Evolutionary conservation across 2,329 filamentous ascomycete species (phyloP), one percentile per base, ranked within the genome.

Genomic region (Pseudocercospora pini-densiflorae): DNA sequence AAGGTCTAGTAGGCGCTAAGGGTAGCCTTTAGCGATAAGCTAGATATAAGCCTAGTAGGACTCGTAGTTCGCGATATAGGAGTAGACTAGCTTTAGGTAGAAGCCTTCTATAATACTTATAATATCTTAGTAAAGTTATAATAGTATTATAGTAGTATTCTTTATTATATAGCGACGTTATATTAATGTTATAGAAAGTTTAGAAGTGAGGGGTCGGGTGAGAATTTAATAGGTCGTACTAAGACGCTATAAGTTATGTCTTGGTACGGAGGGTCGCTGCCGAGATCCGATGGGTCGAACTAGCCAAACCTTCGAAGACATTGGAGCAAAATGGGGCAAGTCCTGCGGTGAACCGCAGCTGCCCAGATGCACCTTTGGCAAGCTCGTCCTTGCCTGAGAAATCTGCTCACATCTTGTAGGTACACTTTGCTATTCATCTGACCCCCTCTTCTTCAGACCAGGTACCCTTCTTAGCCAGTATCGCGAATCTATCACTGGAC

Each of bases 311-410:
- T 19, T 45, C 40, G 40, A 27, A 27, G 27, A n/a, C n/a, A n/a
- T n/a, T n/a, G 54, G 54, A n/a, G 54, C n/a, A 36, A 21, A 33
- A 29, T 19, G 31, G 27, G 27, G 27, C 27, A 36, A n/a, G 54
- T 21, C 29, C 54, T 54, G 31, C 33, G 19, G 7, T 59, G 40
- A 19, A 59, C 55, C 31, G 33, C 55, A 59, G n/a, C 55, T 59
- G 55, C 55, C 55, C 55, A 40, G 16, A n/a, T 19, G 21, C 33
- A 19, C 19, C 8, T 33, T 27, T 59, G 55, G 27, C 19, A 21
- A 19, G 57, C 57, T 14, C 21, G 51, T 54, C 24, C 51, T 31
- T 59, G 57, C 33, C 57, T 59, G 23, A 45, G 33, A 59, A 40
- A 23, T 45, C 36, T 40, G 57, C 33, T 19, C 33, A 45, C 27